phyloP scores from a whole-genome alignment of 441 rosid species.

The Pelargonium myrrhifolium region DNA sequence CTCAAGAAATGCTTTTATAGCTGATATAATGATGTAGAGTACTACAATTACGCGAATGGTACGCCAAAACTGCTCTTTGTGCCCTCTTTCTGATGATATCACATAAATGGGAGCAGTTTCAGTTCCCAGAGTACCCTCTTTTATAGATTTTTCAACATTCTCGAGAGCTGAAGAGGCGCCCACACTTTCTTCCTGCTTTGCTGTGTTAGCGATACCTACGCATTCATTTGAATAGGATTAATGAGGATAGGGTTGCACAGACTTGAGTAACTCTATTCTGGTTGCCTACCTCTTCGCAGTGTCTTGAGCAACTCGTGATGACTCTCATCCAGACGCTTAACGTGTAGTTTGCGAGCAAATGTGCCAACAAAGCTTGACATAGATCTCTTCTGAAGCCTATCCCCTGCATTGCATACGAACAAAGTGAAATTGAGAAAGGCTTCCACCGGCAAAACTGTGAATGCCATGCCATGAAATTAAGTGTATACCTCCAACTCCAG shows the following conservation, averaged over 20 bases:
- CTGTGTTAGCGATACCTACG: conserved; percentile 49
- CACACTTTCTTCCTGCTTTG: conserved; percentile 46
- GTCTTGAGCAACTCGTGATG: conserved; percentile 51
- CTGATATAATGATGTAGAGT: conserved; percentile 79
- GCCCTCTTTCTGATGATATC: conserved; percentile 72
- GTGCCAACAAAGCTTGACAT: conserved; percentile 68
- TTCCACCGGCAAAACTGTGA: neutral
- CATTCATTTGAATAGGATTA: neutral
- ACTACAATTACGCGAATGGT: conserved; percentile 67
- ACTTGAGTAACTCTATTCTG: neutral
- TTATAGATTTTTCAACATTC: conserved; percentile 59
- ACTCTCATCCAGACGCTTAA: conserved; percentile 76
- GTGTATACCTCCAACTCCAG: conserved; percentile 38
- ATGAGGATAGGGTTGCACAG: neutral
- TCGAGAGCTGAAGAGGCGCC: conserved; percentile 51
- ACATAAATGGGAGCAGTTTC: conserved; percentile 81
- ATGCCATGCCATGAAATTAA: neutral
- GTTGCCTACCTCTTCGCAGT: conserved; percentile 66
- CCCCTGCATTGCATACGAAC: conserved; percentile 23
- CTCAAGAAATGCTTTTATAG: conserved; percentile 84
- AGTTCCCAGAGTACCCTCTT: conserved; percentile 72
- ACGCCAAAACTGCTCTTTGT: conserved; percentile 92
- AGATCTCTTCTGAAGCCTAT: conserved; percentile 40
- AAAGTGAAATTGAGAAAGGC: neutral
- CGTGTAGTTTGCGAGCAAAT: conserved; percentile 70